These are phyloP conservation scores for Cyathus striatus DNA, from an alignment of 768 basidiomycete genomes.

Conservation along the genomic window DNA sequence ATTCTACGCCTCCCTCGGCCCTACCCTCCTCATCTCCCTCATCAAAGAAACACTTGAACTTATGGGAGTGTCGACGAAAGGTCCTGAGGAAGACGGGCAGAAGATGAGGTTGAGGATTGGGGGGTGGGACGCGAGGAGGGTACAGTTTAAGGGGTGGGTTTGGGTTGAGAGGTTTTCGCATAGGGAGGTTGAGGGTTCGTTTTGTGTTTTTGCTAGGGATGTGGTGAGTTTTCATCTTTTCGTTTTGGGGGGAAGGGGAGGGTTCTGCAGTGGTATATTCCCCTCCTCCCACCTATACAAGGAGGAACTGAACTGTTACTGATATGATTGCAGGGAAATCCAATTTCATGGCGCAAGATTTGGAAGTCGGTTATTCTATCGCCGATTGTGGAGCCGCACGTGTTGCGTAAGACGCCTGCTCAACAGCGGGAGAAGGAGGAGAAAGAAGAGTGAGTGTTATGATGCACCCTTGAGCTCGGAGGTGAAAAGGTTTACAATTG, in stretches of 20 bases:
- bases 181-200: slow-evolving; percentile 46
- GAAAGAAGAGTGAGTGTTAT: no score
- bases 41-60: slow-evolving; percentile 48
- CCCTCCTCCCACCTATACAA: no score
- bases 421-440: no score
- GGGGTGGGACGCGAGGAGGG: slow-evolving; percentile 59
- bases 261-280: no score
- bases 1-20: slow-evolving; percentile 54
- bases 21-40: slow-evolving; percentile 14
- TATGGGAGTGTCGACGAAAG: slow-evolving; percentile 46
- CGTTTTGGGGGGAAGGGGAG: no score
- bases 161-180: slow-evolving; percentile 59
- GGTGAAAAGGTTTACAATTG: no score
- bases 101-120: slow-evolving; percentile 56
- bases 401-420: slow-evolving; percentile 18
- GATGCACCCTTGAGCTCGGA: no score
- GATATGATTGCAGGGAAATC: slow-evolving; percentile 7
- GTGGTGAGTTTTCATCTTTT: slow-evolving; percentile 36
- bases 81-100: slow-evolving; percentile 14
- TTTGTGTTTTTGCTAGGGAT: slow-evolving; percentile 68
- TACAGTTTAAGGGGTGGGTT: slow-evolving; percentile 70
- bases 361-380: slow-evolving; percentile 11
- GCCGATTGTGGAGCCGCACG: slow-evolving; percentile 6
- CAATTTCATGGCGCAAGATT: slow-evolving; percentile 12
- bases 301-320: no score